Conservation (phyloP, 75 land plant genomes). For the Cupressus sempervirens region DNA sequence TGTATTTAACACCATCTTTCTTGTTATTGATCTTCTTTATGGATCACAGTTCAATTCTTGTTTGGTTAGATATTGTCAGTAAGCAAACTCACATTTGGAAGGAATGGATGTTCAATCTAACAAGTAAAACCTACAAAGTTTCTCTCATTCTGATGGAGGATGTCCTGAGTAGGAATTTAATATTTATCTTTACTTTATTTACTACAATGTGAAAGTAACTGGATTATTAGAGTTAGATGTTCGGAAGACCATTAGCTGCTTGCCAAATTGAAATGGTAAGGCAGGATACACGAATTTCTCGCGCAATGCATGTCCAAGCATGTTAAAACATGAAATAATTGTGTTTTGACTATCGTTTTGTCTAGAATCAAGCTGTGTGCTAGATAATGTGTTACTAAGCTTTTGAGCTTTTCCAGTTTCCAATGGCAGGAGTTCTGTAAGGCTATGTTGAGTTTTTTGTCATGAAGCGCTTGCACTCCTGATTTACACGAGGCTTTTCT, state of each 20-base stretch:
- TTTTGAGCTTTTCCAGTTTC: neutral
- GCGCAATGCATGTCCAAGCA: neutral
- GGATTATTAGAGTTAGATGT: neutral
- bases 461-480: neutral
- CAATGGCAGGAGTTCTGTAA: neutral
- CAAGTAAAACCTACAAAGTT: neutral
- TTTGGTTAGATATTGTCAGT: neutral
- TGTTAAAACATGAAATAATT: neutral
- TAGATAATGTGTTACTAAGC: neutral
- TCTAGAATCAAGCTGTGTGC: neutral
- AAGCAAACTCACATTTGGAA: neutral
- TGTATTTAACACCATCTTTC: neutral
- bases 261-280: neutral
- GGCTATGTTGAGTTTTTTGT: neutral
- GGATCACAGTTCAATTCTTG: neutral
- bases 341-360: neutral
- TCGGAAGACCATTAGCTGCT: neutral
- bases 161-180: neutral
- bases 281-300: neutral
- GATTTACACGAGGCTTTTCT: neutral
- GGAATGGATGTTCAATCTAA: neutral
- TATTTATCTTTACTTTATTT: neutral
- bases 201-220: neutral
- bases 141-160: neutral
- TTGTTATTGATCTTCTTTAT: neutral